These are phyloP conservation scores for Oldenlandia corymbosa DNA, from an alignment of 257 asterid genomes.

Conservation along the genomic window DNA sequence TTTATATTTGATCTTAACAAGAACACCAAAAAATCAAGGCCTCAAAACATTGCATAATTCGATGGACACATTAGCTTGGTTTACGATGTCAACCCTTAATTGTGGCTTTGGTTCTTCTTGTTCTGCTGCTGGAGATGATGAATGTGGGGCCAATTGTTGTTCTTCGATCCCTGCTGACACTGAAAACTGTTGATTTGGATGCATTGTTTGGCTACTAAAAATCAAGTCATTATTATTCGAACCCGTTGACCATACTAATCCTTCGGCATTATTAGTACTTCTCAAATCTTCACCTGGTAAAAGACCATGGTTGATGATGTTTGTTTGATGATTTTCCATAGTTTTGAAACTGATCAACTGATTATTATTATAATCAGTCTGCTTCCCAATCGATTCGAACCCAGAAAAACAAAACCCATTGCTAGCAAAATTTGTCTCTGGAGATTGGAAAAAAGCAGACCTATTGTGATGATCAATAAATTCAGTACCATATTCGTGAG, in stretches of 20 bases:
- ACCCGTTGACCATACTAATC: conserved; percentile 35
- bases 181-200: conserved; percentile 13
- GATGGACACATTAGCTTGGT: conserved; percentile 27
- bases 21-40: conserved; percentile 27
- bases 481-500: conserved; percentile 17
- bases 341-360: background rate
- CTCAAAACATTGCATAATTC: conserved; percentile 45
- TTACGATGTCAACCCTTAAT: conserved; percentile 10
- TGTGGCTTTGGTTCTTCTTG: conserved; percentile 21
- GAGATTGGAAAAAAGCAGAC: conserved; percentile 13
- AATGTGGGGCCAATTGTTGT: no score
- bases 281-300: conserved; percentile 35
- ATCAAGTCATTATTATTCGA: conserved; percentile 11
- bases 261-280: conserved; percentile 14
- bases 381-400: conserved; percentile 19
- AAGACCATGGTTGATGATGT: conserved; percentile 3
- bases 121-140: background rate
- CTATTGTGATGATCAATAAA: conserved; percentile 16
- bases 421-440: conserved; percentile 17
- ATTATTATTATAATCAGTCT: conserved; percentile 1
- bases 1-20: conserved; percentile 1
- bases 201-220: conserved; percentile 16
- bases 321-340: background rate
- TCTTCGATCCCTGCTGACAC: background rate
- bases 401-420: conserved; percentile 16